Conservation (phyloP, 2,329 filamentous ascomycete genomes). For the Pseudocercospora vitis region DNA sequence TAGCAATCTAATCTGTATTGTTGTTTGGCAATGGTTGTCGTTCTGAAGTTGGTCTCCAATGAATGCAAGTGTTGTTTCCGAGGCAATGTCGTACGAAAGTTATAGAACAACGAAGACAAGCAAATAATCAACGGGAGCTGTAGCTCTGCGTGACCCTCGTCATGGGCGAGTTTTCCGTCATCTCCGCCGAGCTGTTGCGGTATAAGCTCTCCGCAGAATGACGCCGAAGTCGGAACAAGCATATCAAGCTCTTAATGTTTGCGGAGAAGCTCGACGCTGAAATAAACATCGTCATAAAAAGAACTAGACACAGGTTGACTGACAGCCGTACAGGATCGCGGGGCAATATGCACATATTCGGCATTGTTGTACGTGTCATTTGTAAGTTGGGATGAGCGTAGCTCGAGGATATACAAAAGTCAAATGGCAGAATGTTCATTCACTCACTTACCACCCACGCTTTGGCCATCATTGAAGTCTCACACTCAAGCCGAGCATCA, state of each 20-base stretch:
- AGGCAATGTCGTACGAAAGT: no score
- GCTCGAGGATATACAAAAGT: neutral
- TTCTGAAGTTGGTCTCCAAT: no score
- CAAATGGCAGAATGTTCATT: conserved; percentile 1
- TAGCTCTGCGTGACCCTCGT: no score
- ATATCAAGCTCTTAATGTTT: neutral
- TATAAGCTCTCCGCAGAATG: no score
- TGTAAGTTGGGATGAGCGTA: no score
- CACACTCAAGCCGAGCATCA: no score
- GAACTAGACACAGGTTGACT: neutral
- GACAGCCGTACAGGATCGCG: conserved; percentile 1
- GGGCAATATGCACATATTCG: conserved; percentile 4
- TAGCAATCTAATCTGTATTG: conserved; percentile 2
- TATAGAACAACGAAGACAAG: no score
- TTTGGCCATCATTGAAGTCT: neutral
- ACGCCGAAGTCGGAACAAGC: conserved; percentile 4
- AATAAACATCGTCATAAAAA: neutral
- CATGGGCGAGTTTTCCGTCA: no score
- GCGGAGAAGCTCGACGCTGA: conserved; percentile 7
- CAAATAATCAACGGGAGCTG: neutral
- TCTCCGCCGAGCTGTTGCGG: neutral
- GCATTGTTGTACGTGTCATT: no score
- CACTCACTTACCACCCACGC: neutral
- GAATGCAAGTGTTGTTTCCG: no score
- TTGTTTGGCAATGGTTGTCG: neutral